Conservation (phyloP, 768 basidiomycete species). For the Hygrocybe punicea region DNA sequence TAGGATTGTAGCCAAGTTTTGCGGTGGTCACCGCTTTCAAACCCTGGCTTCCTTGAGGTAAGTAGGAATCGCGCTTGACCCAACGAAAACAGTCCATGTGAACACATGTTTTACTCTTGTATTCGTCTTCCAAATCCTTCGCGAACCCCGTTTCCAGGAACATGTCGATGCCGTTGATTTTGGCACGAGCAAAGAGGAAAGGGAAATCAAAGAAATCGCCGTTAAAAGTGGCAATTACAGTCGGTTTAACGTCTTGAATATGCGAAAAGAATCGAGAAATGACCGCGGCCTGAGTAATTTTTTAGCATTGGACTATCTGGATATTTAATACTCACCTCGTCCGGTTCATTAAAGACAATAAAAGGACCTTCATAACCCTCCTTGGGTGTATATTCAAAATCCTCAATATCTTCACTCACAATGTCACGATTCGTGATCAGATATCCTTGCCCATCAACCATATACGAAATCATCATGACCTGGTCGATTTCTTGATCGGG, state of each 20-base stretch:
- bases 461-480: slow-evolving; percentile 99
- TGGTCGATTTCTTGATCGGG: slow-evolving; percentile 95
- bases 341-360: slow-evolving; percentile 87
- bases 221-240: slow-evolving; percentile 97
- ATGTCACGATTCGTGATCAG: slow-evolving; percentile 98
- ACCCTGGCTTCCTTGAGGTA: slow-evolving; percentile 98
- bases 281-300: slow-evolving; percentile 58
- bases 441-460: slow-evolving; percentile 97
- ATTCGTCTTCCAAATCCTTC: slow-evolving; percentile 91
- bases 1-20: slow-evolving; percentile 94
- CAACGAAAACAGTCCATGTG: slow-evolving; percentile 99
- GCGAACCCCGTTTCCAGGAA: slow-evolving; percentile 90
- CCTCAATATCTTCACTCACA: slow-evolving; percentile 94
- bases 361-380: slow-evolving; percentile 98
- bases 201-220: slow-evolving; percentile 99
- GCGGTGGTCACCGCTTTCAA: slow-evolving; percentile 96
- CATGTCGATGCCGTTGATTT: slow-evolving; percentile 92
- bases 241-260: slow-evolving; percentile 89
- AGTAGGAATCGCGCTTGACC: slow-evolving; percentile 98
- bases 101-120: slow-evolving; percentile 85
- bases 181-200: slow-evolving; percentile 83
- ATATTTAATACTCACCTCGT: slow-evolving; percentile 59
- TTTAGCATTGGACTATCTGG: background rate
- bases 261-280: slow-evolving; percentile 91
- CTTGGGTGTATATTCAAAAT: slow-evolving; percentile 98